Conservation (phyloP, 164 flowering plant genomes). For the Magnolia kwangsiensis region DNA sequence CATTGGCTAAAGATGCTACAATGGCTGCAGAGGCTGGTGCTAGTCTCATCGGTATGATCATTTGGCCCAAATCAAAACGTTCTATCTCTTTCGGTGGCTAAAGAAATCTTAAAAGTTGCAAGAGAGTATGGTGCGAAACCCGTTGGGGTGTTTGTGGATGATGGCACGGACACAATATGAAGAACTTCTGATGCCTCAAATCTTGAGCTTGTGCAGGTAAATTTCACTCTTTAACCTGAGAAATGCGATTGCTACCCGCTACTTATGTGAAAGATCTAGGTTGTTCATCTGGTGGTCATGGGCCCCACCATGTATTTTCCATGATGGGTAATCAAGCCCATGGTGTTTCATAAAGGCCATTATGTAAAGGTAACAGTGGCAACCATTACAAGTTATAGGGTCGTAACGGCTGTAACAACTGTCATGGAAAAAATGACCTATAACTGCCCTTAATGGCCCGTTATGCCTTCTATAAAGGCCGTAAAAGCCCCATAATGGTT, state of each 20-base stretch:
- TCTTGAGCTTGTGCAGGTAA: conserved; percentile 81
- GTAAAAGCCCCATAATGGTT: no score
- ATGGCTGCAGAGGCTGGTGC: conserved; percentile 36
- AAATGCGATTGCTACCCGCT: neutral
- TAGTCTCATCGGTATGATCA: conserved; percentile 78
- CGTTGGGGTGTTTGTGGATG: conserved; percentile 97
- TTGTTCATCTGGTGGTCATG: neutral
- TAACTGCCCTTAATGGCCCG: no score
- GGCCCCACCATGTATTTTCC: neutral
- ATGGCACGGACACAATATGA: conserved; percentile 64
- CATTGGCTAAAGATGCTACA: conserved; percentile 35
- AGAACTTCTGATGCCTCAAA: conserved; percentile 59
- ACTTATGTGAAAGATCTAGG: neutral
- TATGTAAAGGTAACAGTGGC: no score
- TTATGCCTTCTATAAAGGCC: no score
- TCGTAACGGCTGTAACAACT: no score
- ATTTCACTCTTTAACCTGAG: neutral
- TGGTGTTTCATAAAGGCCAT: no score
- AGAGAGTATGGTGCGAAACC: conserved; percentile 74
- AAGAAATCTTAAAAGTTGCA: conserved; percentile 79
- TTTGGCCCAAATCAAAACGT: conserved; percentile 95
- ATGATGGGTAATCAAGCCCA: neutral
- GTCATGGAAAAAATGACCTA: no score
- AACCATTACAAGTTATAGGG: no score
- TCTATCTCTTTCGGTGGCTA: conserved; percentile 69